Evolutionary conservation across 371 early-diverging fungal genomes (phyloP).

Genomic region (Mortierella sp.): DNA sequence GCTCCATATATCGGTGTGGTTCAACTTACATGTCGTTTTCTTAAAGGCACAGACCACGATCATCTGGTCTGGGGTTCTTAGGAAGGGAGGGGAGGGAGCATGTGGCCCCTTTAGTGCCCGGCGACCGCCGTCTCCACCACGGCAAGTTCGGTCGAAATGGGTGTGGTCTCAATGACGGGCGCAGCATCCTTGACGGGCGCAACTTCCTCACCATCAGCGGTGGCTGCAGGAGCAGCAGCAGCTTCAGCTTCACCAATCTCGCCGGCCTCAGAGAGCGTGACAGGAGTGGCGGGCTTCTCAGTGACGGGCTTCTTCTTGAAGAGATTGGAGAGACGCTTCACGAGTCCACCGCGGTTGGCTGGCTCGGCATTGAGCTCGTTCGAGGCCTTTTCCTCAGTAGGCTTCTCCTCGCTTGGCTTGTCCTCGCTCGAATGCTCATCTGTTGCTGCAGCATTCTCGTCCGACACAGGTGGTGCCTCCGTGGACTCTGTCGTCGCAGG

Average conservation of each 20-base stretch:
- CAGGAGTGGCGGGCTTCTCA: no score
- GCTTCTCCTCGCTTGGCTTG: no score
- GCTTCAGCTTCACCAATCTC: conserved; percentile 4
- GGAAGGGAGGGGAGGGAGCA: not conserved
- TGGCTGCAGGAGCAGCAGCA: conserved; percentile 10
- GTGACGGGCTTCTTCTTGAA: conserved; percentile 47
- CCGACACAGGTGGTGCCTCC: not conserved
- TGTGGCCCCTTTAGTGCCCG: conserved; percentile 22
- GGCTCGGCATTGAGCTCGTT: not conserved
- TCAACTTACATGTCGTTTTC: not conserved
- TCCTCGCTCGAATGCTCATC: conserved; percentile 16
- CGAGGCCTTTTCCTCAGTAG: no score
- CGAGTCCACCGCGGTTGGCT: not conserved
- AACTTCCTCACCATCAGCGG: conserved; percentile 16
- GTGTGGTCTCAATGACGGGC: conserved; percentile 39
- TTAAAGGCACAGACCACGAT: not conserved
- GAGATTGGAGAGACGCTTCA: conserved; percentile 27
- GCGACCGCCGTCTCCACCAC: conserved; percentile 52
- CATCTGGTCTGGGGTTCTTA: not conserved
- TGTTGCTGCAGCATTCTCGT: conserved; percentile 11
- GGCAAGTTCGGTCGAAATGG: conserved; percentile 20
- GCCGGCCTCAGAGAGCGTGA: not conserved
- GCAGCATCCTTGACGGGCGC: conserved; percentile 33
- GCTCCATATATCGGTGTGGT: no score
- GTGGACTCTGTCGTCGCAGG: conserved; percentile 5